Evolutionary conservation across 306 rosid genomes (phyloP).

Genomic region (Abrus precatorius): DNA sequence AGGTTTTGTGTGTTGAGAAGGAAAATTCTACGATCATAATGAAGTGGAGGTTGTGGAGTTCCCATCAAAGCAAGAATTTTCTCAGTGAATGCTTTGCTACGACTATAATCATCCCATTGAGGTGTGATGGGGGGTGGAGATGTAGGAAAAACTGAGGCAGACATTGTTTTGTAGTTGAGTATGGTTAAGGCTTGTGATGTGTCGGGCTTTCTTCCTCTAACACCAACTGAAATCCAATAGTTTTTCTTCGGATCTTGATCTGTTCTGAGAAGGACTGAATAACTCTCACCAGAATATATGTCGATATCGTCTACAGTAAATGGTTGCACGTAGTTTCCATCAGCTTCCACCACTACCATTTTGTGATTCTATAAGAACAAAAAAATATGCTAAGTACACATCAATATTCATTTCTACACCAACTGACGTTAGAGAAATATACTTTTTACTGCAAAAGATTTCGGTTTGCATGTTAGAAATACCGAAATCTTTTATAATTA

Average conservation of each 20-base stretch:
- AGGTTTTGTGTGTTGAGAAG: conserved; percentile 81
- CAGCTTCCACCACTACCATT: conserved; percentile 76
- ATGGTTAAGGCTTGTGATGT: conserved; percentile 68
- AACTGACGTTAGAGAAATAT: background rate
- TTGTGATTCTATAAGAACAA: conserved; percentile 59
- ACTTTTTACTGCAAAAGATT: too few species aligned
- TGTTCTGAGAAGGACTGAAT: conserved; percentile 71
- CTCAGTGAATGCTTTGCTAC: conserved; percentile 56
- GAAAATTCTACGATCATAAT: conserved; percentile 52
- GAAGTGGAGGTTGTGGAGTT: conserved; percentile 54
- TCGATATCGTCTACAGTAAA: conserved; percentile 62
- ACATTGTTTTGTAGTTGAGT: conserved; percentile 62
- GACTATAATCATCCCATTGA: conserved; percentile 61
- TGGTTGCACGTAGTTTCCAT: conserved; percentile 75
- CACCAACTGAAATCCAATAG: conserved; percentile 76
- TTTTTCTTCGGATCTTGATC: conserved; percentile 63
- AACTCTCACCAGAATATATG: conserved; percentile 80
- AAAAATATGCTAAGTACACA: background rate
- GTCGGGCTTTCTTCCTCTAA: conserved; percentile 64
- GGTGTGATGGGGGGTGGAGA: conserved; percentile 72
- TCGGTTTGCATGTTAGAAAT: too few species aligned
- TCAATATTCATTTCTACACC: background rate
- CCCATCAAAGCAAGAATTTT: conserved; percentile 55
- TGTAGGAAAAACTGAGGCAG: conserved; percentile 57
- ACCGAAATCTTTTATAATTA: too few species aligned